These are phyloP conservation scores for Collybiopsis luxurians DNA, from an alignment of 768 basidiomycete species.

Conservation along the genomic window DNA sequence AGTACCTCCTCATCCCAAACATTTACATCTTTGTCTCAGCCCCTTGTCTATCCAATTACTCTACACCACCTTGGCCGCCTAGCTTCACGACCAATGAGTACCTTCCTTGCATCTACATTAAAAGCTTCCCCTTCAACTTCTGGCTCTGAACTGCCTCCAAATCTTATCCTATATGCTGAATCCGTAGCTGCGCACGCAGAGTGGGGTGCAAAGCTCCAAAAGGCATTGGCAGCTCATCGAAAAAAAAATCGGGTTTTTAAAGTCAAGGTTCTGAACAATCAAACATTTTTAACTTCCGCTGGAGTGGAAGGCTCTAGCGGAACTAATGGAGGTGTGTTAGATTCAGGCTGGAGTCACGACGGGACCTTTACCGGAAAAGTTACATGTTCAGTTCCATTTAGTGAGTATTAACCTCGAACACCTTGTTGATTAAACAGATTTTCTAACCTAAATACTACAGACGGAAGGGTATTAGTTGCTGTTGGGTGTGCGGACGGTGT, in stretches of 20 bases:
- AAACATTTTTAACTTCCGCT: constrained; percentile 82
- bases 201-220: constrained; percentile 88
- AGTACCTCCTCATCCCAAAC: constrained; percentile 4
- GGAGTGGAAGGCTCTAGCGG: constrained; percentile 37
- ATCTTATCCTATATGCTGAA: constrained; percentile 88
- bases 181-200: constrained; percentile 69
- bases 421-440: neutral
- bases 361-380: too few species aligned
- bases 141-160: constrained; percentile 48
- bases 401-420: constrained; percentile 23
- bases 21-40: constrained; percentile 3
- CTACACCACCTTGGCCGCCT: constrained; percentile 81
- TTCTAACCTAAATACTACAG: constrained; percentile 71
- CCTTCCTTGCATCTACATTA: too few species aligned
- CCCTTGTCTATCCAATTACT: constrained; percentile 78
- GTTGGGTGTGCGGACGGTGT: constrained; percentile 92
- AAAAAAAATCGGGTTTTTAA: constrained; percentile 96
- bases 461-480: constrained; percentile 82
- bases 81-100: constrained; percentile 12
- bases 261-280: constrained; percentile 82
- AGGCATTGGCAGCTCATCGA: constrained; percentile 85
- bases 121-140: constrained; percentile 62
- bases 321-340: constrained; percentile 14
- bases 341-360: constrained; percentile 33
- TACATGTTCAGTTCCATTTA: too few species aligned